Base-by-base conservation (phyloP, 176 grass and related monocot species). In the Oryza longistaminata region DNA sequence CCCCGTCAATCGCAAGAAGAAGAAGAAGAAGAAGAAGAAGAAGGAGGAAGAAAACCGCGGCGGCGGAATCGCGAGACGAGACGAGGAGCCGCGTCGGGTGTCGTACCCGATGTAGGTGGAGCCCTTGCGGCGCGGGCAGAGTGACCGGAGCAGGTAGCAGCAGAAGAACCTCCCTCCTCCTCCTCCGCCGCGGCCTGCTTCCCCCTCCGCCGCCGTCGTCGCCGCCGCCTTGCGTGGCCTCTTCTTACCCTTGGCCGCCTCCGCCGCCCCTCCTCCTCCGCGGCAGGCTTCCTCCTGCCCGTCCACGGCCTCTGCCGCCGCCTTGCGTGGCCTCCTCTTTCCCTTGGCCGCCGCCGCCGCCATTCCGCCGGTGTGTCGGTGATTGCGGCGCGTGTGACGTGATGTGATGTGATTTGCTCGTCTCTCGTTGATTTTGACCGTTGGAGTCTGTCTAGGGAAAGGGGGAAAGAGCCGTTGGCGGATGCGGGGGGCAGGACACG, bases 111-210 rank as follows among this genome's bases (percentile, higher is more conserved):
- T 95, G 87, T 98, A 98, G 48, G 96, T 93, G 35, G 75, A 77
- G 60, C 91, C 33, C 81, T 92, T 98, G 83, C 64, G 79, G 27
- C 96, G 93, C 69, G 88, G 91, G 89, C 91, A 93, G 67, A 89
- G 73, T 8, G 93, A 98, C 13, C 81, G 82, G 46, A 98, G 96
- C 49, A 98, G 90, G 82, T 98, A 98, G 83, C 96, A 98, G 39
- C 93, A 90, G 81, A 88, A 98, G 86, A 98, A 98, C 29, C 89
- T 40, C 19, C 79, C 34, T 11, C 44, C 64, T 60, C 17, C 61
- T 22, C 35, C 64, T 16, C 1, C 68, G 2, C 4, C 25, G 16
- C 22, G 34, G 17, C 29, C 26, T 6, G 1, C 33, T 31, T 44
- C 33, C 14, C 4, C 35, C 3, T 17, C 66, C 9, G 7, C 46